Base-by-base conservation (phyloP, 805 yeast genomes). In the Zygoascus tannicola region DNA sequence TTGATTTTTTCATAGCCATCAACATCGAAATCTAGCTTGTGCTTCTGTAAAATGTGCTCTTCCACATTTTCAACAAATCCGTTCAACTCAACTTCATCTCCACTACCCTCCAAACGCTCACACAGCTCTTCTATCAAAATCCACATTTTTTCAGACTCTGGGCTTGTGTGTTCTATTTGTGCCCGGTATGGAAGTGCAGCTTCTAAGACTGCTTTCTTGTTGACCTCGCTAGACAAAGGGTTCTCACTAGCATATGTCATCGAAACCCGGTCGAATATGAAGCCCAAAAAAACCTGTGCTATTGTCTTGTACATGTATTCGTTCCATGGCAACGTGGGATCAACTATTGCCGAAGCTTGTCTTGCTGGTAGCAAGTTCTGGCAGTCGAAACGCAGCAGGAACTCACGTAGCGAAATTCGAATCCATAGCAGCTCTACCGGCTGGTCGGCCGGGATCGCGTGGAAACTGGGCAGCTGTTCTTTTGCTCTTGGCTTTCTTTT, bases 361-460 rank as follows among this genome's bases (percentile, higher is more conserved):
- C 67, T 50, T 18, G 59, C 41, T 2, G 67, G 63, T 30, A 65
- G 46, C 7, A 62, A 50, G 40, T 66, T 59, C 28, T 63, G 57
- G 44, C 56, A 56, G 48, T 66, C 69, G 48, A 66, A 66, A 4
- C 69, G 53, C 20, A 63, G 45, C 22, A 66, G 46, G 39, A 59
- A 66, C 46, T 66, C 70, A 16, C 70, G 58, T 18, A 66, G 41
- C 20, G 52, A 51, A n/a, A 60, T 50, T 19, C 62, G 55, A 14
- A 50, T 48, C 65, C 67, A 64, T 16, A 66, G 47, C 35, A 56
- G 43, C 26, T 56, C 54, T 12, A 47, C 50, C 21, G 60, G 44
- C 42, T 49, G 45, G 16, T 47, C 52, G 15, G 59, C 38, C 5
- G 49, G 38, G 32, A 64, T 43, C 3, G 51, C 52, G 37, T 30